These are phyloP conservation scores for Colletotrichum caudatum DNA, from an alignment of 2,329 filamentous ascomycete genomes.

Conservation along the genomic window DNA sequence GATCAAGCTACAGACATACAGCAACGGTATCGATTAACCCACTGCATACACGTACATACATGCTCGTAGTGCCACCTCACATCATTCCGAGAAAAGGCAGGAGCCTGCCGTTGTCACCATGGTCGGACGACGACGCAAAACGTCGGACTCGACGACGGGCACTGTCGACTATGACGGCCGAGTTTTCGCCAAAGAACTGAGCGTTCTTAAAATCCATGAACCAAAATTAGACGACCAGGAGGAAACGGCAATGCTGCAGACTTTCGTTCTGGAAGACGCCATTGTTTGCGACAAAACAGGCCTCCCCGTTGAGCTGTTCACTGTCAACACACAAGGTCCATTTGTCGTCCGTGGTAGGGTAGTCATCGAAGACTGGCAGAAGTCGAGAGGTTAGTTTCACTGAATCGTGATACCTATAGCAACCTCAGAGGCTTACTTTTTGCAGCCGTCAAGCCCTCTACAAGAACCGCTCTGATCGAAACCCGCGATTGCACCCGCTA, in stretches of 20 bases:
- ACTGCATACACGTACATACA: background rate
- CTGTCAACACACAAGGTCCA: constrained; percentile 70
- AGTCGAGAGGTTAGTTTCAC: constrained; percentile 56
- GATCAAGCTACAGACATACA: background rate
- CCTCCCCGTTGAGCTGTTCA: constrained; percentile 68
- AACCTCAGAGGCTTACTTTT: constrained; percentile 15
- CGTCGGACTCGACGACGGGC: constrained; percentile 60
- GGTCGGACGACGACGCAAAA: constrained; percentile 58
- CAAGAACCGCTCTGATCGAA: constrained; percentile 60
- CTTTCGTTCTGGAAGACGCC: constrained; percentile 56
- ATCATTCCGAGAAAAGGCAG: background rate
- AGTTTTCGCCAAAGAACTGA: constrained; percentile 50
- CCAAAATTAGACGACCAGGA: background rate
- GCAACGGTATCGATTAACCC: too few species aligned
- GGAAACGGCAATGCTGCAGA: constrained; percentile 27
- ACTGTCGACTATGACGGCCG: constrained; percentile 54
- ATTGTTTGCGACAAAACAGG: constrained; percentile 68
- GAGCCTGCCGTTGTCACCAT: constrained; percentile 13
- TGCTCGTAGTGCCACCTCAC: background rate
- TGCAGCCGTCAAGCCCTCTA: constrained; percentile 51
- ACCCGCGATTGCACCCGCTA: constrained; percentile 63
- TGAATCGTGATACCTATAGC: too few species aligned
- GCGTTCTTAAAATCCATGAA: constrained; percentile 50
- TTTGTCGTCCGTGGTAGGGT: constrained; percentile 72
- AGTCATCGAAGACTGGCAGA: constrained; percentile 54